Evolutionary conservation across 768 basidiomycete species (phyloP).

Genomic region (Clitopilus passeckerianus): DNA sequence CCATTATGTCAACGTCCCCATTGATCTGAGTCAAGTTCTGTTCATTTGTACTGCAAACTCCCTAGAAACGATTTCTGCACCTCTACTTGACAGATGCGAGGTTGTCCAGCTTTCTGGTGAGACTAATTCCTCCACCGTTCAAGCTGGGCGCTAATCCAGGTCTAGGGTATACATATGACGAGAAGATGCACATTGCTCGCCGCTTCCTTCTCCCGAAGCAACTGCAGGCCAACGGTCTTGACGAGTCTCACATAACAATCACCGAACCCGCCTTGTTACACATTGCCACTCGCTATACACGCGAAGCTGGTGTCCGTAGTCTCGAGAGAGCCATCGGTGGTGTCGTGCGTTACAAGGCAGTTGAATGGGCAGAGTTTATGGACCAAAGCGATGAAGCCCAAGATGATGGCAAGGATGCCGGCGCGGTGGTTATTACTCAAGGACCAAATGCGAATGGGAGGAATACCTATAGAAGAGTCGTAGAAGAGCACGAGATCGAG

Average conservation of each 20-base stretch:
- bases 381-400: conserved; percentile 29
- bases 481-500: conserved; percentile 74
- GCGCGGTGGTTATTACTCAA: conserved; percentile 11
- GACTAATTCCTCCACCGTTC: conserved; percentile 8
- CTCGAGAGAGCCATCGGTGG: conserved; percentile 84
- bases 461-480: conserved; percentile 49
- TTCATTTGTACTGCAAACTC: conserved; percentile 94
- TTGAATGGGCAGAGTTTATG: conserved; percentile 77
- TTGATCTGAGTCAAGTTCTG: conserved; percentile 83
- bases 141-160: neutral
- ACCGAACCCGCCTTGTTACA: conserved; percentile 66
- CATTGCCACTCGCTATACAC: conserved; percentile 76
- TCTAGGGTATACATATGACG: conserved; percentile 78
- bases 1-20: conserved; percentile 87
- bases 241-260: conserved; percentile 53
- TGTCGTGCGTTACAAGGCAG: conserved; percentile 89
- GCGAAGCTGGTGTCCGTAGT: conserved; percentile 90
- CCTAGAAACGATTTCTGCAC: conserved; percentile 83
- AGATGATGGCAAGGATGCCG: conserved; percentile 11
- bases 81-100: conserved; percentile 87
- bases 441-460: conserved; percentile 5
- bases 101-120: conserved; percentile 73
- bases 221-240: conserved; percentile 70
- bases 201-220: conserved; percentile 90
- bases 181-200: conserved; percentile 87